These are phyloP conservation scores for Tricholoma furcatifolium DNA, from an alignment of 768 basidiomycete genomes.

Conservation along the genomic window DNA sequence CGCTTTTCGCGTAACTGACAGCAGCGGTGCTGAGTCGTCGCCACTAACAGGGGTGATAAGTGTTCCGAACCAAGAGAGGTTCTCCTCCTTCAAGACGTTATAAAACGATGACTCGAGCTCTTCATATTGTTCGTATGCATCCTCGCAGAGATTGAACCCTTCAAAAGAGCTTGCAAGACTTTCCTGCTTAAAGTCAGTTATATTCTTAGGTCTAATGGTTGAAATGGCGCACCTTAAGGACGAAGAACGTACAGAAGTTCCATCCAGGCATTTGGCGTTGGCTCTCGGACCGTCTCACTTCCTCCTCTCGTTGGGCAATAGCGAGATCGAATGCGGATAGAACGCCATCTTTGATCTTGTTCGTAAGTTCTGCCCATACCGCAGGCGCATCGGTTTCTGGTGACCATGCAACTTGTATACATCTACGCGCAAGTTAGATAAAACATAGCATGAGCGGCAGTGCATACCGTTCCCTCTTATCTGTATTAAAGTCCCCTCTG, in stretches of 20 bases:
- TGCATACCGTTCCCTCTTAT: conserved; percentile 79
- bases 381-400: conserved; percentile 70
- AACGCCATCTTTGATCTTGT: conserved; percentile 88
- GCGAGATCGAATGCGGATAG: conserved; percentile 82
- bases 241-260: conserved; percentile 98
- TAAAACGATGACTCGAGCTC: conserved; percentile 88
- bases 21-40: conserved; percentile 80
- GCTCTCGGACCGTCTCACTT: conserved; percentile 84
- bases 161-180: conserved; percentile 91
- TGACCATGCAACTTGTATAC: conserved; percentile 80
- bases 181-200: conserved; percentile 56
- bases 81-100: conserved; percentile 71
- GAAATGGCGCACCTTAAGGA: conserved; percentile 68
- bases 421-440: conserved; percentile 44
- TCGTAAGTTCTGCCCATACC: conserved; percentile 84
- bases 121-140: conserved; percentile 85
- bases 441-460: conserved; percentile 1
- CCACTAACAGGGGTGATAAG: conserved; percentile 66
- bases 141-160: conserved; percentile 85
- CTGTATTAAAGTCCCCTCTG: conserved; percentile 86
- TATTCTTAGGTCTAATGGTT: conserved; percentile 5
- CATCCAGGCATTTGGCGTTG: conserved; percentile 94
- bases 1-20: conserved; percentile 78
- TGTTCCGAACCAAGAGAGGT: conserved; percentile 90
- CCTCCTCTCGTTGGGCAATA: conserved; percentile 80